phyloP scores from a whole-genome alignment of 2,329 filamentous ascomycete species.

The Amauroascus niger region DNA sequence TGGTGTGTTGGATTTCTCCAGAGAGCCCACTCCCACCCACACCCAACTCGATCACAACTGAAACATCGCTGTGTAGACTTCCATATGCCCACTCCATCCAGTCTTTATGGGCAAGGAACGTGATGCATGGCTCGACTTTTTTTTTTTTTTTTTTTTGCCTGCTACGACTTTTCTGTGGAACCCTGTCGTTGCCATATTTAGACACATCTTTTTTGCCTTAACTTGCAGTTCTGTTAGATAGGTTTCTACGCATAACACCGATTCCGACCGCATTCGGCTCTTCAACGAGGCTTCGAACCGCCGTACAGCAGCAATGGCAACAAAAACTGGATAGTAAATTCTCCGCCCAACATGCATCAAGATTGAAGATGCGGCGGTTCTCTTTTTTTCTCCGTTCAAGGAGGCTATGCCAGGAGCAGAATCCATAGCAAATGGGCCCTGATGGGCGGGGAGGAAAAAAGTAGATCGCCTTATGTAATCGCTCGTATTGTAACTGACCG shows the following conservation, averaged over 20 bases:
- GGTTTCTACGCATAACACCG: not conserved
- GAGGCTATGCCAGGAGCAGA: too few species aligned
- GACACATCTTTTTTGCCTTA: not conserved
- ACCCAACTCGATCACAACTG: slow-evolving; percentile 2
- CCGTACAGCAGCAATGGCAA: too few species aligned
- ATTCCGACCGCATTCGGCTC: too few species aligned
- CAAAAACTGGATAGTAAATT: too few species aligned
- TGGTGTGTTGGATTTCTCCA: slow-evolving; percentile 3
- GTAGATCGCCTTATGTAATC: not conserved
- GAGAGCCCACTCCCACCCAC: not conserved
- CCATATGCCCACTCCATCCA: slow-evolving; percentile 1
- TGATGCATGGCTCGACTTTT: not conserved
- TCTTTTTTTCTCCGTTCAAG: too few species aligned
- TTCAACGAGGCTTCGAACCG: too few species aligned
- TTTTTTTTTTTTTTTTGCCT: not conserved
- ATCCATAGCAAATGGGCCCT: too few species aligned
- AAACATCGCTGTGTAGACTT: slow-evolving; percentile 10
- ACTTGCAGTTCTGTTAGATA: not conserved
- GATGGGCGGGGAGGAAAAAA: too few species aligned
- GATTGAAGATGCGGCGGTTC: too few species aligned
- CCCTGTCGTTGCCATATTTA: slow-evolving; percentile 10
- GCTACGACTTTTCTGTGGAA: not conserved
- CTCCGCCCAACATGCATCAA: too few species aligned
- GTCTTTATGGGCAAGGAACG: not conserved
- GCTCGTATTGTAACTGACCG: not conserved